Base-by-base conservation (phyloP, 139 green algal species). In the Chlamydomonas schloesseri region DNA sequence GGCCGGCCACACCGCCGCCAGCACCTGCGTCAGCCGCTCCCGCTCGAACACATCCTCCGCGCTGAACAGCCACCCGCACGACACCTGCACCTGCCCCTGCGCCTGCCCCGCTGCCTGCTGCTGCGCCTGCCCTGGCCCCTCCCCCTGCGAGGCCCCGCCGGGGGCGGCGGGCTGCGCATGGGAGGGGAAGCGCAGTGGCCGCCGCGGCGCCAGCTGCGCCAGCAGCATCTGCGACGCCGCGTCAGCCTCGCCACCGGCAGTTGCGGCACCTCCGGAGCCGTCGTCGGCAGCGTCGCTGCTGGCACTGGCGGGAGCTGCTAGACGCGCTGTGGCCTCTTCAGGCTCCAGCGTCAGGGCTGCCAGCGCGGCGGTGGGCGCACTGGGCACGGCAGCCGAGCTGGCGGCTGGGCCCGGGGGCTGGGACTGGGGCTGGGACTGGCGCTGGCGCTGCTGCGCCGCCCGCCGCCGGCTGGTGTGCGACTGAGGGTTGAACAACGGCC, bases 41-140 rank as follows among this genome's bases (percentile, higher is more conserved):
- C 76, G 70, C 55, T 91, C 71, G 69, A 94, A 94, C 6, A 83
- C 37, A 46, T 93, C 88, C 1, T 86, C 50, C 11, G 78, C 13
- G 36, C 82, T 58, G 46, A 94, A 94, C 47, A 93, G 28, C 91
- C 91, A 94, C 26, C 91, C 89, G 81, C 90, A 89, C 4, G 87
- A 81, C 34, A 46, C 71, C 74, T 82, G 55, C n/a, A 58, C 36
- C 71, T 29, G 24, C 31, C 36, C 55, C 73, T 31, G 73, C 2
- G 53, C 17, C 73, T 69, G 53, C 47, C 33, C 11, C 47, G 28
- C 29, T n/a, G 31, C 20, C 15, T 47, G n/a, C 50, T 81, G 5
- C 47, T 42, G 55, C 31, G 28, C 2, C 42, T n/a, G n/a, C 33
- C 34, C 15, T 21, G 26, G 42, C 34, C 36, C 20, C 47, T 29